Conservation (phyloP, 2,329 filamentous ascomycete species). For the Penicillium sp. region DNA sequence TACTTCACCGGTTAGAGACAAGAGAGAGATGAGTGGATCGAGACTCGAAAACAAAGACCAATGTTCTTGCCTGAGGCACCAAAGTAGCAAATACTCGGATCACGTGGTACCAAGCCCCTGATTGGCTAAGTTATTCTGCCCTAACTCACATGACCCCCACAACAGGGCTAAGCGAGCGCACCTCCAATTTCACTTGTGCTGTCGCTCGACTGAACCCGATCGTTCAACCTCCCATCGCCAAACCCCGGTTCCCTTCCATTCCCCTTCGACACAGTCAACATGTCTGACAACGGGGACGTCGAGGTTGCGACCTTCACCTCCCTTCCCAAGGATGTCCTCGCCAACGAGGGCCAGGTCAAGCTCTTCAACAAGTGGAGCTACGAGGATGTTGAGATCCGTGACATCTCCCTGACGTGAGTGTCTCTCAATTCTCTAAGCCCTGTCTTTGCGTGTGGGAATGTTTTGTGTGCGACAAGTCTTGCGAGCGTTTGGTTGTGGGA, state of each 20-base stretch:
- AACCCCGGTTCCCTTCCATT: slow-evolving; percentile 37
- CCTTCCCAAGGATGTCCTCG: slow-evolving; percentile 87
- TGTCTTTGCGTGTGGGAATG: neutral
- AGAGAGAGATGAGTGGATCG: neutral
- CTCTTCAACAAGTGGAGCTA: slow-evolving; percentile 98
- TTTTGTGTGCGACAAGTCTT: slow-evolving; percentile 19
- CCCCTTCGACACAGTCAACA: slow-evolving; percentile 52
- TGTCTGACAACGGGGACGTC: slow-evolving; percentile 94
- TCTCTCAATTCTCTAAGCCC: slow-evolving; percentile 23
- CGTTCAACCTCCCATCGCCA: slow-evolving; percentile 39
- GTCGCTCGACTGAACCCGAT: slow-evolving; percentile 32
- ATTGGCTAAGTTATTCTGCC: slow-evolving; percentile 31
- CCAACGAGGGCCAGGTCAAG: slow-evolving; percentile 88
- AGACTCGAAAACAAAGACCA: neutral
- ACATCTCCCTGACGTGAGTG: slow-evolving; percentile 98
- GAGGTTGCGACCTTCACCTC: slow-evolving; percentile 74
- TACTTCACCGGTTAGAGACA: neutral
- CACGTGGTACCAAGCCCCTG: slow-evolving; percentile 21
- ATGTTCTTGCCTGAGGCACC: neutral
- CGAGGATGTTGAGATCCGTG: slow-evolving; percentile 98
- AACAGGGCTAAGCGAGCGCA: slow-evolving; percentile 43
- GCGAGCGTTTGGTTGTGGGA: neutral
- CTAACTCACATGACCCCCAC: slow-evolving; percentile 32
- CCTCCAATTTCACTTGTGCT: slow-evolving; percentile 36
- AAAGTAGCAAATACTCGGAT: neutral